Base-by-base conservation (phyloP, 495 filamentous ascomycete genomes). In the Penicillium samsonianum region DNA sequence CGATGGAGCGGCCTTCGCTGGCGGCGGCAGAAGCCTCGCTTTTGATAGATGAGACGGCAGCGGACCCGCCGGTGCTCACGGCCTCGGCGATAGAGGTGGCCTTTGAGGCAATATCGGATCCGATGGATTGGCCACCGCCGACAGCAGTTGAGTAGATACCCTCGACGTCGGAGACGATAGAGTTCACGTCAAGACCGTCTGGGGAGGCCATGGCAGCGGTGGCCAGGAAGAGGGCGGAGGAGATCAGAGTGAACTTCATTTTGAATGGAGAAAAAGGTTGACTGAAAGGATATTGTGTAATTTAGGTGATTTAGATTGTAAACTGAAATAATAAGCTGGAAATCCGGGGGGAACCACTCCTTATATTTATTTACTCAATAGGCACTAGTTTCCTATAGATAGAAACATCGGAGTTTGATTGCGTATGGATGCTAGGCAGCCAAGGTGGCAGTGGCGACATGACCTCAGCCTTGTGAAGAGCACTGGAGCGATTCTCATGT, bases 221-320 rank as follows among this genome's bases (percentile, higher is more conserved):
- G 55, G 67, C 65, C 45, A 69, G 59, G 57, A 66, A 58, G 37
- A 69, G 58, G 35, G 57, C 53, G 19, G 64, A 67, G 62, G 59
- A 45, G 65, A 69, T 46, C n/a, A 60, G 37, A 41, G 61, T 61
- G 62, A 69, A 65, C 65, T 69, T 69, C 67, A 69, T 69, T 54
- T 33, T 64, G 60, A 23, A 33, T 22, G n/a, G n/a, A 51, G 28
- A 26, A 10, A 14, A 37, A 41, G 5, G n/a, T 20, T 38, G 22
- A n/a, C 10, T 53, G 37, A 20, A 19, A 25, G 35, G 48, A 9
- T 20, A 6, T 25, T 22, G 37, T 60, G 44, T 22, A 8, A 1
- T n/a, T 31, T 53, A 26, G 17, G 31, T 17, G 16, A 17, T 38
- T 8, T 16, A 16, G 4, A 37, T 37, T 17, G 30, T 37, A 37